Evolutionary conservation across 2,329 filamentous ascomycete species (phyloP), one percentile per base, ranked within the genome.

Genomic region (Fusarium sarcochroum): DNA sequence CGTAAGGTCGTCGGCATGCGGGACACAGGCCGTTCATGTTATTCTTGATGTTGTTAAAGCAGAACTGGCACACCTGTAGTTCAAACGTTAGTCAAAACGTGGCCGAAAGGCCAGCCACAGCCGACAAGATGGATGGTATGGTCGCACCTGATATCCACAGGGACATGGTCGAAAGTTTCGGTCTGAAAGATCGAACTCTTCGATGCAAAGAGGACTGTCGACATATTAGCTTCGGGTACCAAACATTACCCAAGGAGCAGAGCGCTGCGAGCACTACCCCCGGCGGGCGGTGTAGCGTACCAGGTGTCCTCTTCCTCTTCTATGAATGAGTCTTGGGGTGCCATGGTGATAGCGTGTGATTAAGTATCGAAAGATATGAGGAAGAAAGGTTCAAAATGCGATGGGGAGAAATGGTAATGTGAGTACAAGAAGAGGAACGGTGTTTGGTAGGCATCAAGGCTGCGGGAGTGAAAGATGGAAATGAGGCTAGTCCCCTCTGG

Each of bases 21-120:
- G 96, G 96, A 80, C 96, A 99, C 59, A 98, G 87, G 35, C 95
- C 94, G 78, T 98, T 98, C 87, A 97, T 94, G 75, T 98, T 98
- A 74, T 92, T 97, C 82, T 97, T 97, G 79, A 99, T 97, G 79
- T 98, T 99, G 82, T 99, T 98, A 85, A 95, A 99, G 83, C 96
- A 99, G 82, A 99, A 99, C 85, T 99, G 97, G 81, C 96, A 99
- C 79, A 99, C 95, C 94, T 98, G 30, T 0, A 41, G 44, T 13
- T 42, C 32, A 18, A 41, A 25, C n/a, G 71, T 75, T 72, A 75
- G 71, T 58, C 49, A 58, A 30, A 55, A 71, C 63, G 68, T 69
- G 70, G 65, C 66, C 66, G 50, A 18, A 58, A 38, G 45, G 14
- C 38, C 65, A 58, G 46, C 50, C n/a, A 25, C 30, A 25, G 47